Percentiles rank a stretch among this genome's conserved stretches.
phyloP scores from a whole-genome alignment of 768 basidiomycete species.

The Leccinum rimulosum region DNA sequence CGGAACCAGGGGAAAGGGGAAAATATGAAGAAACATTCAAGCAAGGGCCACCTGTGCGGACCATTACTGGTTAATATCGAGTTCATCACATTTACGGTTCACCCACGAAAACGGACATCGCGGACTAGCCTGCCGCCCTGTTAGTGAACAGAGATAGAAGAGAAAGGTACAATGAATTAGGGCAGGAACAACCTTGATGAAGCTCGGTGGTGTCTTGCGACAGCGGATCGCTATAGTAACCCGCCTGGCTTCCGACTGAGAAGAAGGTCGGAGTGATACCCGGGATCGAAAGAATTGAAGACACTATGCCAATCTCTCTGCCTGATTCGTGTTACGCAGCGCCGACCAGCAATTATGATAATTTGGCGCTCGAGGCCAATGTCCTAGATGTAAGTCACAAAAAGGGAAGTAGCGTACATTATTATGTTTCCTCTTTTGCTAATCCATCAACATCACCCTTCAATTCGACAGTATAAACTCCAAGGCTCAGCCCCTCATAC shows the following conservation, averaged over 20 bases:
- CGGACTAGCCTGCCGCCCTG: not conserved
- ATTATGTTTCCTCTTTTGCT: not conserved
- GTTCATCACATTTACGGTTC: not conserved
- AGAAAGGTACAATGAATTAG: not conserved
- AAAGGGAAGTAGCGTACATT: not conserved
- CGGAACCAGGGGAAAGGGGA: not conserved
- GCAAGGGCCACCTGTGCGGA: not conserved
- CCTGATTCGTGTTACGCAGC: not conserved
- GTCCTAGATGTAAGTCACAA: not conserved
- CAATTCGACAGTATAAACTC: slow-evolving; percentile 27
- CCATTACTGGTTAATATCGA: not conserved
- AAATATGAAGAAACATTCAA: not conserved
- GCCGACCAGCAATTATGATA: not conserved
- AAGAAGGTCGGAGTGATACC: not conserved
- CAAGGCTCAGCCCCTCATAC: slow-evolving; percentile 32
- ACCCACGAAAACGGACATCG: not conserved
- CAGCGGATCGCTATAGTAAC: no score
- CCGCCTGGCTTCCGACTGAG: not conserved
- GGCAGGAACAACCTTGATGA: no score
- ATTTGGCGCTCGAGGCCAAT: not conserved
- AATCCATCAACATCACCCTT: slow-evolving; percentile 7
- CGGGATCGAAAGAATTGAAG: not conserved
- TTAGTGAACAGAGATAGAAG: not conserved
- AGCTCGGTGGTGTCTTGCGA: no score
- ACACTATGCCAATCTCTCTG: not conserved